Evolutionary conservation across 768 basidiomycete genomes (phyloP), one percentile per base, ranked within the genome.

Genomic region (Leccinum obscurum): DNA sequence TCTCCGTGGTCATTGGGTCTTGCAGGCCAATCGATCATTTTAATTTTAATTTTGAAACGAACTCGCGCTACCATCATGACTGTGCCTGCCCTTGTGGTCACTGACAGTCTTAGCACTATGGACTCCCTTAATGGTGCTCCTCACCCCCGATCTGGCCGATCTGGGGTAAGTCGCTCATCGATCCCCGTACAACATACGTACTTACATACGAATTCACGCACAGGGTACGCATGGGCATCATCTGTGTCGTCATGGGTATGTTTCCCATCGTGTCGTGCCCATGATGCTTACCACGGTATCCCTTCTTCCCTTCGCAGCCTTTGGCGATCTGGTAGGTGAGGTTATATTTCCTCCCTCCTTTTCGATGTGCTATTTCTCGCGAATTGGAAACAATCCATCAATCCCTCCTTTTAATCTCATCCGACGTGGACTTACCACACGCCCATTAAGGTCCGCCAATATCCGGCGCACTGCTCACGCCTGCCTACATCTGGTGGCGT

Each of bases 401-500:
- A 20, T 1, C 24, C 6, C 14, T 50, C 22, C 7, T 50, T 30
- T 32, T 17, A 4, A 5, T n/a, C 14, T 39, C 11, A 24, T 5
- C 4, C 3, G n/a, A 44, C 17, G n/a, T n/a, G 10, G 41, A 44
- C 41, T 44, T n/a, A 20, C 17, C 39, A 9, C 17, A 44, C n/a
- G 41, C 9, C 41, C 41, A 44, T 44, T 1, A 24, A 66, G 84
- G 85, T 10, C 81, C 83, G 0, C 86, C 86, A 1, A 81, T 87
- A 58, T 80, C 80, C 35, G 86, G 86, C 0, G 80, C 83, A 4
- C 71, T 87, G 28, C 77, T 88, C 7, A 79, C 83, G 0, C 62
- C 75, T 8, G 68, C 76, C 0, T 85, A 81, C 59, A 65, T 81
- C 6, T 88, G 86, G 86, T 85, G 83, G 82, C 76, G 81, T 35